Evolutionary conservation across 495 filamentous ascomycete species (phyloP), one percentile per base, ranked within the genome.

Genomic region (Lineolata rhizophorae): DNA sequence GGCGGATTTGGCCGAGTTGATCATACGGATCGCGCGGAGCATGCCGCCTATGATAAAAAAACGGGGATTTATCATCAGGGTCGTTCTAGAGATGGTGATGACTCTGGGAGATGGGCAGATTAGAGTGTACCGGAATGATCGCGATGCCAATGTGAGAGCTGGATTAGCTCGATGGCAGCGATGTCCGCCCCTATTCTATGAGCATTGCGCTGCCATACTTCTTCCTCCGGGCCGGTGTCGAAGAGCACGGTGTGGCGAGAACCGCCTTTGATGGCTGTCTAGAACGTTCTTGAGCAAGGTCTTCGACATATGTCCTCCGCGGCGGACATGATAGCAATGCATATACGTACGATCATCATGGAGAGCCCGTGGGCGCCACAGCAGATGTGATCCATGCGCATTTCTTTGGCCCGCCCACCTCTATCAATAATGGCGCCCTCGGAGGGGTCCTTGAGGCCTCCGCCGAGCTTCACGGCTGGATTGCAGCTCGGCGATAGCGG

Each of bases 311-410:
- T n/a, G n/a, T n/a, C n/a, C n/a, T n/a, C n/a, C n/a, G n/a, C n/a
- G n/a, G n/a, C n/a, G n/a, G n/a, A n/a, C n/a, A n/a, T n/a, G n/a
- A n/a, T n/a, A n/a, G n/a, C n/a, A n/a, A n/a, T n/a, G n/a, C n/a
- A n/a, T n/a, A 35, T 25, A 26, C 49, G 38, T 52, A 65, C 63
- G 34, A 70, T 50, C 10, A 70, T 44, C 18, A 71, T 54, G 8
- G 64, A 68, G 28, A 72, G 42, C 3, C 67, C 67, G 49, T 70
- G 65, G 0, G 67, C 67, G 10, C 60, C 57, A 37, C 68, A 71
- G 44, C 67, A 73, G 5, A 73, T 58, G 41, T 57, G 49, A 31
- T 62, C 62, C 58, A 70, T 62, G 8, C 55, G 46, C 20, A 68
- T 29, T 29, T 68, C 63, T 32, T 50, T 52, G 21, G 32, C 43